These are phyloP conservation scores for Pilatotrama ljubarskyi DNA, from an alignment of 768 basidiomycete genomes.

Conservation along the genomic window DNA sequence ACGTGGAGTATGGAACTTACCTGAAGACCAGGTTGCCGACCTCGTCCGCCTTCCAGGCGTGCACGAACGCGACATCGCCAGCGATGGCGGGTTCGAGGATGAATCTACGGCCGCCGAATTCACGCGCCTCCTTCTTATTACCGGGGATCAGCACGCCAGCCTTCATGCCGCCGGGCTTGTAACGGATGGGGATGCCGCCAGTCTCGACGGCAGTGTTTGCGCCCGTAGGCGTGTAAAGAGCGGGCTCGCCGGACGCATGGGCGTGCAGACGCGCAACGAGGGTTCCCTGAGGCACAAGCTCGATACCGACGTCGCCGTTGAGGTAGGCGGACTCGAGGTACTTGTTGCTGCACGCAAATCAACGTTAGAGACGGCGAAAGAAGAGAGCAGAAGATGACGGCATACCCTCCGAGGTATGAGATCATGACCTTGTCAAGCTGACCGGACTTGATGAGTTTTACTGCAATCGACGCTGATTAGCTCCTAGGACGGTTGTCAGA, in stretches of 20 bases:
- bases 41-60: slow-evolving; percentile 90
- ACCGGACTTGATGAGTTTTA: slow-evolving; percentile 65
- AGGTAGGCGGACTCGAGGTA: slow-evolving; percentile 78
- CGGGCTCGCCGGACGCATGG: slow-evolving; percentile 88
- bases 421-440: slow-evolving; percentile 81
- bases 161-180: slow-evolving; percentile 68
- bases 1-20: slow-evolving; percentile 37
- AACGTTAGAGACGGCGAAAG: not conserved
- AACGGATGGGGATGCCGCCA: slow-evolving; percentile 74
- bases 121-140: slow-evolving; percentile 69
- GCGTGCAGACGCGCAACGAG: slow-evolving; percentile 84
- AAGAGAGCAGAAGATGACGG: not conserved
- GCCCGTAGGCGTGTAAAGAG: slow-evolving; percentile 89
- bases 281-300: slow-evolving; percentile 91
- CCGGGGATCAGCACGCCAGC: slow-evolving; percentile 70
- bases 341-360: slow-evolving; percentile 59
- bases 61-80: slow-evolving; percentile 83
- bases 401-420: slow-evolving; percentile 83
- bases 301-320: slow-evolving; percentile 74
- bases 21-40: slow-evolving; percentile 88
- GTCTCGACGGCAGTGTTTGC: slow-evolving; percentile 81
- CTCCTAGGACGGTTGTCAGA: not conserved
- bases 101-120: slow-evolving; percentile 73
- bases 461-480: slow-evolving; percentile 37
- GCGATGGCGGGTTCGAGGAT: slow-evolving; percentile 77